These are phyloP conservation scores for Hypoxylon crocopeplum DNA, from an alignment of 495 filamentous ascomycete genomes.

Conservation along the genomic window DNA sequence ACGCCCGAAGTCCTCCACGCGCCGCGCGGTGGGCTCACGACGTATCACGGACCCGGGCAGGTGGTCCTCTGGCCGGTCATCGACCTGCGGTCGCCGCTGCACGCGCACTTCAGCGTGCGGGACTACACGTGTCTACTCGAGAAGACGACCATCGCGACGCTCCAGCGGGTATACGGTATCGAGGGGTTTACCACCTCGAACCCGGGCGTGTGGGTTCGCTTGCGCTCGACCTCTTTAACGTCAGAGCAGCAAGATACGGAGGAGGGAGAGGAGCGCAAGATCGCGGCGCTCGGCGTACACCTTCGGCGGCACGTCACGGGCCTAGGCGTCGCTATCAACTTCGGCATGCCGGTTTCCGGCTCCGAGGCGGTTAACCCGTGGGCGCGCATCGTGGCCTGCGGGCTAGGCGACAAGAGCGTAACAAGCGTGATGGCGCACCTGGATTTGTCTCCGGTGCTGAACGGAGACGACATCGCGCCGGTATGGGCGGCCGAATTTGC, in stretches of 20 bases:
- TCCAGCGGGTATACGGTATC: slow-evolving; percentile 61
- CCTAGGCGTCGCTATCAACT: slow-evolving; percentile 86
- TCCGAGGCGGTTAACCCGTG: slow-evolving; percentile 45
- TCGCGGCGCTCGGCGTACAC: slow-evolving; percentile 90
- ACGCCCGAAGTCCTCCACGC: slow-evolving; percentile 71
- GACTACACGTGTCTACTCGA: slow-evolving; percentile 81
- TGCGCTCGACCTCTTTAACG: neutral
- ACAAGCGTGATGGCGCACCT: slow-evolving; percentile 65
- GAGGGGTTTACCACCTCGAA: slow-evolving; percentile 68
- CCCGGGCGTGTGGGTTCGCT: slow-evolving; percentile 82
- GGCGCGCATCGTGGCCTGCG: slow-evolving; percentile 82
- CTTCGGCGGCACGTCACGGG: slow-evolving; percentile 82
- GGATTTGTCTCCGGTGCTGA: neutral
- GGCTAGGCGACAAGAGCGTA: slow-evolving; percentile 75
- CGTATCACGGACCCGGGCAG: slow-evolving; percentile 95
- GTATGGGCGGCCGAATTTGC: slow-evolving; percentile 32
- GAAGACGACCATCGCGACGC: slow-evolving; percentile 69
- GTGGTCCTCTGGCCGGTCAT: slow-evolving; percentile 87
- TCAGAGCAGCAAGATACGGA: neutral
- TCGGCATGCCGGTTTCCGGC: slow-evolving; percentile 57
- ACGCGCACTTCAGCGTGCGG: slow-evolving; percentile 55
- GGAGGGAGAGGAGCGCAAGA: slow-evolving; percentile 63
- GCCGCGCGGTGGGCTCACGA: slow-evolving; percentile 86
- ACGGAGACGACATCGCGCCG: slow-evolving; percentile 5
- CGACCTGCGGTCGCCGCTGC: slow-evolving; percentile 61